Percentiles rank a stretch among this genome's conserved stretches.
These are phyloP conservation scores for Wickerhamiella bombiphila DNA, from an alignment of 805 yeast species.

Conservation along the genomic window DNA sequence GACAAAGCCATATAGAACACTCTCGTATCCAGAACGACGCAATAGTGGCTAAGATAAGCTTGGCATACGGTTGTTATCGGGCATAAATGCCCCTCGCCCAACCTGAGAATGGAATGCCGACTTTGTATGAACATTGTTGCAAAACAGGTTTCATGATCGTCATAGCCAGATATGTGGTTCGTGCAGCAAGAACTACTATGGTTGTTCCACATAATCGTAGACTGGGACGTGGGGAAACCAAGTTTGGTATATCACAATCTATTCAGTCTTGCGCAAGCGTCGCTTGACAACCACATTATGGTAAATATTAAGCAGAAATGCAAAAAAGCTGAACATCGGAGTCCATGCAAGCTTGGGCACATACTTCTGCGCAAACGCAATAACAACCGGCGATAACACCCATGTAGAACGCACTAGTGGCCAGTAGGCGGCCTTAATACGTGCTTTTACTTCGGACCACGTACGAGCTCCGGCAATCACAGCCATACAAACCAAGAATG, in stretches of 20 bases:
- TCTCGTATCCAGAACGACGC: too few species aligned
- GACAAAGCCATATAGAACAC: too few species aligned
- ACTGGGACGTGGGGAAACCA: background rate
- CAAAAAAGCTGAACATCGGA: conserved; percentile 26
- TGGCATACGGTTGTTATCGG: too few species aligned
- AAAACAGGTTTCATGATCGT: too few species aligned
- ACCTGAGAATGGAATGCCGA: too few species aligned
- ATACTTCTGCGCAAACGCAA: conserved; percentile 26
- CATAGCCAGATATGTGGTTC: too few species aligned
- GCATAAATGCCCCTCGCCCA: too few species aligned
- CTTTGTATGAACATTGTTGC: too few species aligned
- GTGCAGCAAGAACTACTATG: too few species aligned
- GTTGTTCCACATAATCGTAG: too few species aligned
- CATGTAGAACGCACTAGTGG: conserved; percentile 25
- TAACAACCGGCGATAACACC: conserved; percentile 25
- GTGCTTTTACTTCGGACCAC: conserved; percentile 17
- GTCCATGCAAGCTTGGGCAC: conserved; percentile 28
- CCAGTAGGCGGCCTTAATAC: conserved; percentile 21
- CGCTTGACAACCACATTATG: conserved; percentile 26
- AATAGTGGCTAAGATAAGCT: too few species aligned
- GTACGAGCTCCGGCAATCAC: conserved; percentile 26
- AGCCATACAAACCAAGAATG: conserved; percentile 24
- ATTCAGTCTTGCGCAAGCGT: conserved; percentile 9
- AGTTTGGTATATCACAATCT: background rate
- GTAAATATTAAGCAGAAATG: conserved; percentile 26